Percentiles rank a stretch among this genome's conserved stretches.
These are phyloP conservation scores for Leccinum subrobustum DNA, from an alignment of 1,284 basidiomycete species.

Conservation along the genomic window DNA sequence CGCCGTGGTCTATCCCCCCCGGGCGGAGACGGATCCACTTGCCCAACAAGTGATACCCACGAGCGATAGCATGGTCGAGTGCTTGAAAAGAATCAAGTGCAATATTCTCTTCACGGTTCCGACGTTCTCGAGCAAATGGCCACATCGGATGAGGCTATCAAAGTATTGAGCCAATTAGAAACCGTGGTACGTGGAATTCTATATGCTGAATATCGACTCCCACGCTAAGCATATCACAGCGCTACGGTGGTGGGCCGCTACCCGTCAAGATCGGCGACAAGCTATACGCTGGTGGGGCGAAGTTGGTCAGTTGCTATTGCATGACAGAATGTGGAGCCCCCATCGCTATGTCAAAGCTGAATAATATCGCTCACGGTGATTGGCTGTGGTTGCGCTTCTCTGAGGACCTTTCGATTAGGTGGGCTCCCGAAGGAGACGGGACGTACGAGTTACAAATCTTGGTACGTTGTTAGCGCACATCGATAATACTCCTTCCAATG, in stretches of 20 bases:
- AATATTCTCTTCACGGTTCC: not conserved
- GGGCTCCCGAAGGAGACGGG: slow-evolving; percentile 31
- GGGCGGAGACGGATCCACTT: slow-evolving; percentile 6
- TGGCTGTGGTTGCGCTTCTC: slow-evolving; percentile 35
- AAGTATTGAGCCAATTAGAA: not conserved
- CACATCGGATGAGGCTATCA: not conserved
- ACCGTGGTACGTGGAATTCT: not conserved
- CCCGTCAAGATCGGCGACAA: slow-evolving; percentile 22
- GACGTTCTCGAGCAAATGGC: not conserved
- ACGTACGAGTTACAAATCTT: slow-evolving; percentile 35
- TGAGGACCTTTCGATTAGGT: slow-evolving; percentile 21
- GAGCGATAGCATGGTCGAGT: slow-evolving; percentile 15
- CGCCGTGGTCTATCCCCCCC: slow-evolving; percentile 18
- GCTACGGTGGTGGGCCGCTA: slow-evolving; percentile 28
- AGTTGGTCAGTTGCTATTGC: slow-evolving; percentile 18
- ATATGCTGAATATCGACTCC: not conserved
- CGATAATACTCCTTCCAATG: not conserved
- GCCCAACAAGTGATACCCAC: slow-evolving; percentile 22
- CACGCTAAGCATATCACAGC: slow-evolving; percentile 8
- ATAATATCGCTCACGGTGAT: slow-evolving; percentile 14
- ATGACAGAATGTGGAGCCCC: slow-evolving; percentile 30
- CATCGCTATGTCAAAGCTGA: not conserved
- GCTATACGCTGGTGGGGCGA: slow-evolving; percentile 23
- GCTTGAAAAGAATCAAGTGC: slow-evolving; percentile 2
- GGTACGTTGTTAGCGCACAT: slow-evolving; percentile 15